Conservation (phyloP, 495 filamentous ascomycete genomes). For the Chaetomium tenue region DNA sequence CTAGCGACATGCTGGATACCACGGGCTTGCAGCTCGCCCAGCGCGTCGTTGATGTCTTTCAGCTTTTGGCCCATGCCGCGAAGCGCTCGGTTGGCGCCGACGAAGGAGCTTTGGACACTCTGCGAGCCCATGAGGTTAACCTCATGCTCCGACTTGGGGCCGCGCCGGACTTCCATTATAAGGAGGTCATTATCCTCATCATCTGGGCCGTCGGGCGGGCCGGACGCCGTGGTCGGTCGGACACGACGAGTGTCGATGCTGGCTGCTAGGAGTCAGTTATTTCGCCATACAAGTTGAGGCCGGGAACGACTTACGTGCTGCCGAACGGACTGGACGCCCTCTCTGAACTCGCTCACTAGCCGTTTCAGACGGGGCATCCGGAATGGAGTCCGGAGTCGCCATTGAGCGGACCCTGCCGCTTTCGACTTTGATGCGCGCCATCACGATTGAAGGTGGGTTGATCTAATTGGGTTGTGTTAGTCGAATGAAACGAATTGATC, state of each 20-base stretch:
- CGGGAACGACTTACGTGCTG: conserved; percentile 30
- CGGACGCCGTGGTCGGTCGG: conserved; percentile 10
- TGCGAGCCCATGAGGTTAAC: conserved; percentile 5
- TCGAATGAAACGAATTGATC: neutral
- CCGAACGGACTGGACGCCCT: conserved; percentile 20
- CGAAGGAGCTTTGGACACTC: conserved; percentile 31
- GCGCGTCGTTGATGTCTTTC: conserved; percentile 48
- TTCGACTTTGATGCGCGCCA: conserved; percentile 18
- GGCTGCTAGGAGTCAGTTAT: conserved; percentile 23
- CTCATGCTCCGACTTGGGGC: conserved; percentile 2
- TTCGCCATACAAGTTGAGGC: neutral
- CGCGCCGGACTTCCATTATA: conserved; percentile 26
- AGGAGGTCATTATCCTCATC: conserved; percentile 24
- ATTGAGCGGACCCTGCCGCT: conserved; percentile 1
- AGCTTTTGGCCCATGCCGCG: conserved; percentile 45
- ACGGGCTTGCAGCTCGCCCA: conserved; percentile 47
- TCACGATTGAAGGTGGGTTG: neutral
- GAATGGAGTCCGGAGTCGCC: neutral
- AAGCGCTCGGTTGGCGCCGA: conserved; percentile 38
- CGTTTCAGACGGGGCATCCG: conserved; percentile 5
- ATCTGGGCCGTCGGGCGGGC: neutral
- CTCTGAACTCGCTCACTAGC: conserved; percentile 15
- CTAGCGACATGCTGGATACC: conserved; percentile 56
- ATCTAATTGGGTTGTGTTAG: neutral
- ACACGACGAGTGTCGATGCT: conserved; percentile 27